Percentiles rank a stretch among this genome's conserved stretches.
These are phyloP conservation scores for Aspergillus fumigatus DNA, from an alignment of 2,329 filamentous ascomycete species.

Conservation along the genomic window DNA sequence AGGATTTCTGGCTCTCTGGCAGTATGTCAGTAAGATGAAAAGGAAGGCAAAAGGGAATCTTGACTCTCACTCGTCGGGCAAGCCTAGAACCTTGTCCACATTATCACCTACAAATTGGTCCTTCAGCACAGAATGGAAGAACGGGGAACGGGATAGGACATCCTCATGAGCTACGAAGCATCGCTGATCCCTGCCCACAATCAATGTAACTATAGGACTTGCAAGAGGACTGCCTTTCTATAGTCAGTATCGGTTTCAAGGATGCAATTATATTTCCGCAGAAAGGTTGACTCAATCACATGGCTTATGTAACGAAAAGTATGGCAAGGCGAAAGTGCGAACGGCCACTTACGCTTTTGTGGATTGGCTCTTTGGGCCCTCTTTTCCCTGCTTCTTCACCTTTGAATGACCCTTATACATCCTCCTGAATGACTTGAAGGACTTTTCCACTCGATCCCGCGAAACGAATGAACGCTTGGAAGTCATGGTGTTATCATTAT, in stretches of 20 bases:
- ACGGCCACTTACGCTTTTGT: slow-evolving; percentile 44
- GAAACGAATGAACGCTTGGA: slow-evolving; percentile 89
- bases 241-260: slow-evolving; percentile 12
- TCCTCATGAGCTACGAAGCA: slow-evolving; percentile 95
- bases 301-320: slow-evolving; percentile 4
- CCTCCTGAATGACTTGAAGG: slow-evolving; percentile 72
- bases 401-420: slow-evolving; percentile 72
- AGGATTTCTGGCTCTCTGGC: slow-evolving; percentile 83
- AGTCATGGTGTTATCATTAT: slow-evolving; percentile 56
- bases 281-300: background rate
- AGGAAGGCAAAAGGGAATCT: background rate
- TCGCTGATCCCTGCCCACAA: slow-evolving; percentile 77
- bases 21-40: background rate
- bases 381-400: slow-evolving; percentile 82
- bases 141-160: slow-evolving; percentile 78
- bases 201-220: slow-evolving; percentile 78
- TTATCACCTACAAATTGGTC: slow-evolving; percentile 65
- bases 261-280: background rate
- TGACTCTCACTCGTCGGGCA: slow-evolving; percentile 56
- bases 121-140: slow-evolving; percentile 69
- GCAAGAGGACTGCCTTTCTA: slow-evolving; percentile 44
- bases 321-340: background rate
- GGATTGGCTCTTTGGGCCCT: slow-evolving; percentile 43
- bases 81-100: slow-evolving; percentile 72
- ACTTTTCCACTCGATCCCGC: slow-evolving; percentile 83